These are phyloP conservation scores for Neurospora sp. DNA, from an alignment of 495 filamentous ascomycete genomes.

Conservation along the genomic window DNA sequence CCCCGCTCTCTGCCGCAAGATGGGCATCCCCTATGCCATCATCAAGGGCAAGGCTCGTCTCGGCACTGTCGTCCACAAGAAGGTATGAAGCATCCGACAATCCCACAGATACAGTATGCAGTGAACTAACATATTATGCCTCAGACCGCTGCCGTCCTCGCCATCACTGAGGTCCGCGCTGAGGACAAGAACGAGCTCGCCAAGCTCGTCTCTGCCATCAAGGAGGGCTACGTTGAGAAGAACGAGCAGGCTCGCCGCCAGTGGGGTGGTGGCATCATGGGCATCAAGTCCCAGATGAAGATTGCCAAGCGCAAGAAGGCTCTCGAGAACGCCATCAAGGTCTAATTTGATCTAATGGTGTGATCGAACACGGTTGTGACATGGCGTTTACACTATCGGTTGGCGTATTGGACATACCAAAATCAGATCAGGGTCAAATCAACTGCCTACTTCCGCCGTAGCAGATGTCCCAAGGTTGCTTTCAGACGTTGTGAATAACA, in stretches of 20 bases:
- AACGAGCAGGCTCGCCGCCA: slow-evolving; percentile 84
- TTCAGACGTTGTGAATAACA: background rate
- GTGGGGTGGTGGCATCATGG: slow-evolving; percentile 99
- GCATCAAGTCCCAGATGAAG: slow-evolving; percentile 86
- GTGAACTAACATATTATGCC: slow-evolving; percentile 14
- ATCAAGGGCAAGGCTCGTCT: slow-evolving; percentile 99
- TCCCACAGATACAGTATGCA: background rate
- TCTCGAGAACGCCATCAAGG: slow-evolving; percentile 85
- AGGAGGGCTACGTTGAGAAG: slow-evolving; percentile 97
- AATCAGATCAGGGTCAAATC: slow-evolving; percentile 28
- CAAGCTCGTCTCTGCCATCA: slow-evolving; percentile 92
- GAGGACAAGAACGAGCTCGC: slow-evolving; percentile 97
- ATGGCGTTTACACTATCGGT: slow-evolving; percentile 21
- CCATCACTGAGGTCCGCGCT: slow-evolving; percentile 87
- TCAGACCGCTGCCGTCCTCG: slow-evolving; percentile 90
- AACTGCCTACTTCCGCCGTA: slow-evolving; percentile 23
- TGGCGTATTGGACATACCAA: slow-evolving; percentile 30
- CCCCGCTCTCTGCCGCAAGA: slow-evolving; percentile 98
- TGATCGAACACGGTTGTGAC: slow-evolving; percentile 13
- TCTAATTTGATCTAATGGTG: slow-evolving; percentile 45
- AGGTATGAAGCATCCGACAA: slow-evolving; percentile 44
- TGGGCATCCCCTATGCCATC: slow-evolving; percentile 98
- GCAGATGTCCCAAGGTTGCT: background rate
- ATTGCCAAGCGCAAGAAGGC: slow-evolving; percentile 97
- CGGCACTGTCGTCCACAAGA: slow-evolving; percentile 99